Evolutionary conservation across 768 basidiomycete genomes (phyloP), one percentile per base, ranked within the genome.

Genomic region (Kwoniella bestiolae): DNA sequence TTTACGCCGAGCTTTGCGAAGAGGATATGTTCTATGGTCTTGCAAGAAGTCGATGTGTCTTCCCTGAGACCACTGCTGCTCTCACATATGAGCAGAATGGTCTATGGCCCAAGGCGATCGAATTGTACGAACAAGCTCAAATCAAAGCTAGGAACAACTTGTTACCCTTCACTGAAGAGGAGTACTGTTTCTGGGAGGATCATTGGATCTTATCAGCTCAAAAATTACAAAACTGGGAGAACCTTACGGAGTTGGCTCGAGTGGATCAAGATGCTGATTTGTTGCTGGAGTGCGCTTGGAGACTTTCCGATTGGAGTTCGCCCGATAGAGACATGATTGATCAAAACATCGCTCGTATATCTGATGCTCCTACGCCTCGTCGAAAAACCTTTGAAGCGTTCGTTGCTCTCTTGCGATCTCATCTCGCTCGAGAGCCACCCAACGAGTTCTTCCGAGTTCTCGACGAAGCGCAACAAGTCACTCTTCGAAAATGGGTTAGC

Each of bases 131-230:
- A 81, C 83, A 84, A 26, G 96, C 94, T 0, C 94, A 97, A 81
- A 88, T 84, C 70, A 91, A 89, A 80, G 89, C 93, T 7, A 86
- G 93, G 50, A 84, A 86, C 3, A 92, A 92, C 4, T 83, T 86
- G 5, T 87, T 96, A 58, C 88, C 94, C 1, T 98, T 94, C 83
- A 90, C 91, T 12, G 96, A 99, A 80, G 85, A 90, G 1, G 96
- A 99, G 80, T 97, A 94, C 79, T 93, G 91, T 73, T 84, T 99
- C 21, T 99, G 96, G 96, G 96, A 99, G 75, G 96, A 99, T 79
- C 96, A 99, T 79, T 99, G 96, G 95, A 91, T 99, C 65, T 83
- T 94, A 7, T 86, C 94, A 1, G 90, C 93, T 0, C 92, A 95
- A 82, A 99, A 99, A 81, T 84, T 99, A 18, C 96, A 98, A 77